phyloP scores from a whole-genome alignment of 2,329 filamentous ascomycete genomes.

The Apiospora saccharicola region DNA sequence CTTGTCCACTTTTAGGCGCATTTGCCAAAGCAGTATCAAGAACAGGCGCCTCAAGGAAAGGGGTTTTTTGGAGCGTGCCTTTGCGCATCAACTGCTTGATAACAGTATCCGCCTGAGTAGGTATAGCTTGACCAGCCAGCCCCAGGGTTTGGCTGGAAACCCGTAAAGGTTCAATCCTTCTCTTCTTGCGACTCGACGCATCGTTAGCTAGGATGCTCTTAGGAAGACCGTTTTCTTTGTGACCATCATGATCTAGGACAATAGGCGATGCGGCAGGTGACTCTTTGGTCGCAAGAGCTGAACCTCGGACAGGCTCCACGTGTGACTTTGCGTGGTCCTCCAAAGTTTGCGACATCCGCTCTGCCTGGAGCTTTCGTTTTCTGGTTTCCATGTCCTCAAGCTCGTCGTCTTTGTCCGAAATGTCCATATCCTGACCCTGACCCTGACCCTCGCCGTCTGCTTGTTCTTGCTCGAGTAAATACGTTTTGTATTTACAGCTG shows the following conservation, averaged over 20 bases:
- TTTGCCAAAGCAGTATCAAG: not conserved
- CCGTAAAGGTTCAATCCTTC: conserved; percentile 35
- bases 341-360: conserved; percentile 24
- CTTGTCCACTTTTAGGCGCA: not conserved
- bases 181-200: conserved; percentile 35
- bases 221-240: not conserved
- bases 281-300: not conserved
- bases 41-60: conserved; percentile 14
- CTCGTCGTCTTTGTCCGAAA: conserved; percentile 7
- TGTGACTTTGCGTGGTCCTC: not conserved
- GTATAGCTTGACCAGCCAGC: not conserved
- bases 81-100: conserved; percentile 5
- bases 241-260: not conserved
- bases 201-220: not conserved
- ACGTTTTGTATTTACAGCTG: conserved; percentile 57
- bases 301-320: not conserved
- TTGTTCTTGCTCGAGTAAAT: conserved; percentile 29
- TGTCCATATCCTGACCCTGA: not conserved
- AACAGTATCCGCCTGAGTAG: conserved; percentile 4
- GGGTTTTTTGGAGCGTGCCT: not conserved
- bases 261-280: not conserved
- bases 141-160: conserved; percentile 20
- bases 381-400: conserved; percentile 5
- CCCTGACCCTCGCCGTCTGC: conserved; percentile 21
- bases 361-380: conserved; percentile 26